Base-by-base conservation (phyloP, 495 filamentous ascomycete species). In the Parmelia sp. region DNA sequence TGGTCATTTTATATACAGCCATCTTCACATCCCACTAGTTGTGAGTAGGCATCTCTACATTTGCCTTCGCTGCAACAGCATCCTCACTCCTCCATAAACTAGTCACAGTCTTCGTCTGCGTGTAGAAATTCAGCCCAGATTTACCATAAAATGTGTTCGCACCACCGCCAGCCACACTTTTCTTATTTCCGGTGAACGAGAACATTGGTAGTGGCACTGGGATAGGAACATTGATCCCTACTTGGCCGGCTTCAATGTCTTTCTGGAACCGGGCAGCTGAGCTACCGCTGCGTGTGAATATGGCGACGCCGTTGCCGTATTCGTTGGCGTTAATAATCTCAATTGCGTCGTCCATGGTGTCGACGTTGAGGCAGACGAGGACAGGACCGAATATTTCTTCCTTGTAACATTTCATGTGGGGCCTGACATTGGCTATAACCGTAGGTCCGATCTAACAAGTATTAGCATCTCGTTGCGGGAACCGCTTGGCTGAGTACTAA, bases 331-430 rank as follows among this genome's bases (percentile, higher is more conserved):
- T 89, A 74, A 88, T 87, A 23, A 81, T 69, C 1, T 75, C 69
- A 53, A 83, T 82, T 61, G 79, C 80, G n/a, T 89, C 88, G 27
- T 72, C 69, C 61, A 73, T 63, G 4, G 71, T 72, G 17, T 57
- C 40, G 1, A 69, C 65, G 45, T 63, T 64, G 33, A 73, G 47
- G 59, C 89, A 92, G 44, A 96, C 88, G 44, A 96, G 82, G 36
- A 99, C 94, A 3, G 94, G 94, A 6, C 94, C 94, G 73, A 99
- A 99, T 76, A 99, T 96, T 74, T 99, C 94, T 73, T 97, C 89
- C 61, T 77, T 86, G 82, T 99, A 99, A 83, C 94, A 99, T 68
- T 79, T 82, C 95, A 97, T 97, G 60, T 89, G 79, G 0, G 90
- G 84, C 60, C 88, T 96, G 36, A 99, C 93, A 75, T 95, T 89